Conservation (phyloP, 2,329 filamentous ascomycete genomes). For the Penicillium paneum region DNA sequence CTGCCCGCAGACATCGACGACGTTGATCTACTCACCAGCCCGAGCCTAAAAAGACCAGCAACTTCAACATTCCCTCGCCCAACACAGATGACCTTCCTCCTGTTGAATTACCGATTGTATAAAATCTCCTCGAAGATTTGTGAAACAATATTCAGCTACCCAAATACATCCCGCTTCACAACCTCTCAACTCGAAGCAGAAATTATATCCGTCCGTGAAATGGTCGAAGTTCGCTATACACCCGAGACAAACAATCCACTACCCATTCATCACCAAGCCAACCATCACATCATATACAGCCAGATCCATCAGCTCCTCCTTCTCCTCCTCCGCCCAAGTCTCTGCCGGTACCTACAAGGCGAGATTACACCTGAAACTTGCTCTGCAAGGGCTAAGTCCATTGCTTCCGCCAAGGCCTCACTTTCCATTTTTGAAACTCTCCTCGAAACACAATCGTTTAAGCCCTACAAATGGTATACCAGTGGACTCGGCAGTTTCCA, state of each 20-base stretch:
- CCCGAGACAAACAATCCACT: conserved; percentile 26
- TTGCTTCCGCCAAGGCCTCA: conserved; percentile 33
- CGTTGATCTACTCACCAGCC: conserved; percentile 30
- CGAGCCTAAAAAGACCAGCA: conserved; percentile 7
- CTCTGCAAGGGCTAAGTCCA: conserved; percentile 31
- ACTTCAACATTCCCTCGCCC: conserved; percentile 25
- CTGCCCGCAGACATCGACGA: conserved; percentile 39
- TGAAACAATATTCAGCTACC: conserved; percentile 32
- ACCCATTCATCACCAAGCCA: conserved; percentile 36
- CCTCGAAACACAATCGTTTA: conserved; percentile 30
- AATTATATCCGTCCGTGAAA: conserved; percentile 30
- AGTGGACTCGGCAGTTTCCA: conserved; percentile 41
- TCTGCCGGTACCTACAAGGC: conserved; percentile 33
- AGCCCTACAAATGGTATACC: conserved; percentile 42
- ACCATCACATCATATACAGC: conserved; percentile 42
- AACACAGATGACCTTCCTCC: conserved; percentile 44
- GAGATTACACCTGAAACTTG: conserved; percentile 31
- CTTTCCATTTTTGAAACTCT: conserved; percentile 35
- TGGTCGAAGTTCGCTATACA: conserved; percentile 32
- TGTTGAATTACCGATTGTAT: conserved; percentile 38
- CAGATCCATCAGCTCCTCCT: conserved; percentile 40
- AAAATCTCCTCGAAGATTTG: conserved; percentile 38
- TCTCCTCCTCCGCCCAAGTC: conserved; percentile 36
- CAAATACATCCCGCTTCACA: conserved; percentile 20
- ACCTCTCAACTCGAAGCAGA: conserved; percentile 30